Evolutionary conservation across 1,284 basidiomycete genomes (phyloP), one percentile per base, ranked within the genome.

Genomic region (Boletus semigastroideus): DNA sequence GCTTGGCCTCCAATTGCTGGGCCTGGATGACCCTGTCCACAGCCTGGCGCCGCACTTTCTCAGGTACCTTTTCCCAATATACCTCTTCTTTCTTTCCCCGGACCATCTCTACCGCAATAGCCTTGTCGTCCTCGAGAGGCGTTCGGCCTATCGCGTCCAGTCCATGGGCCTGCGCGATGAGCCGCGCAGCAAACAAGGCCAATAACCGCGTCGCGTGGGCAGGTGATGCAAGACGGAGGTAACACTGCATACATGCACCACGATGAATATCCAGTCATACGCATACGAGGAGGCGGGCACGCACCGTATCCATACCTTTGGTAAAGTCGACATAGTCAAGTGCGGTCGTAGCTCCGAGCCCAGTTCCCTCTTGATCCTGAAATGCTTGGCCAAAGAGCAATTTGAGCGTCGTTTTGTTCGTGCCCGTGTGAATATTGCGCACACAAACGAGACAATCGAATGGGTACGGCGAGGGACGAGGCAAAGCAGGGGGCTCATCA

Each of bases 31-130:
- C 77, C 62, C 76, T 80, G 47, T 74, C 74, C 25, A 90, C 79
- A 0, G 87, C 87, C 58, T 80, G 76, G 45, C 70, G 65, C 20
- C 83, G 74, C 16, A 90, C 74, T 61, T 86, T 90, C 60, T 84
- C 79, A 0, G 89, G 89, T 0, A 91, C 80, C 58, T 84, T 85
- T 51, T 81, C 78, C 89, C 89, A 92, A 60, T 91, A 92, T 17
- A 91, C 50, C 55, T 78, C 79, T 60, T 90, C 89, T 47, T 77
- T 74, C 61, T 72, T 80, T 3, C 86, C 87, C 10, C 69, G 65
- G 0, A 91, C 78, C 27, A 83, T 49, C 60, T 88, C 87, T 36
- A 78, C 59, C 14, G 53, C 45, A 13, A 89, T 76, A 1, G 70
- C 54, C 33, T 66, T 72, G 3, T 55, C 61, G 7, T 45, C 55